Conservation (phyloP, 306 rosid species). For the Trifolium fragiferum region DNA sequence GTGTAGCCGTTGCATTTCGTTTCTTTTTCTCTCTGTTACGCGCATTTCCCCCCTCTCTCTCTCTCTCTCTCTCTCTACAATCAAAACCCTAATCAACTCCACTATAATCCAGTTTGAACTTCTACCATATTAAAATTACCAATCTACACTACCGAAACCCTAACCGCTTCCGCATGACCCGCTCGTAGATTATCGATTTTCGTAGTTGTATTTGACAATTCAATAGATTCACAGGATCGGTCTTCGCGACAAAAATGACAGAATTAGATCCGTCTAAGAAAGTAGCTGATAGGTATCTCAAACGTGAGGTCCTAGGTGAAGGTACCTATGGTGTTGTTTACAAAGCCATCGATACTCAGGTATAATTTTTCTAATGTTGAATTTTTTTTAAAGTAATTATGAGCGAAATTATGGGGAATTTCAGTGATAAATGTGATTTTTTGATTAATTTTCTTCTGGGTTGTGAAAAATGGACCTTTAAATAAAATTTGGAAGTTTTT, state of each 20-base stretch:
- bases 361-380: conserved; percentile 26
- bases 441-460: neutral
- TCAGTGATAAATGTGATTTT: neutral
- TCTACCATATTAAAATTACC: conserved; percentile 19
- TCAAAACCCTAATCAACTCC: conserved; percentile 50
- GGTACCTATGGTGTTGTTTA: conserved; percentile 98
- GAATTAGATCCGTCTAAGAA: conserved; percentile 73
- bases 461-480: conserved; percentile 16
- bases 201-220: conserved; percentile 3
- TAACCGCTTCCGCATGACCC: conserved; percentile 39
- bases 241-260: conserved; percentile 45
- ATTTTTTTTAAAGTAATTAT: neutral
- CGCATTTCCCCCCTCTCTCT: neutral
- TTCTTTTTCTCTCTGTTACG: conserved; percentile 12
- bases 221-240: neutral
- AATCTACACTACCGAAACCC: conserved; percentile 47
- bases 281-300: conserved; percentile 96
- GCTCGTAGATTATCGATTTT: conserved; percentile 29
- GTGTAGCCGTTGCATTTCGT: conserved; percentile 24
- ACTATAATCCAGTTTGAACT: conserved; percentile 13
- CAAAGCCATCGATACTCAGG: conserved; percentile 98
- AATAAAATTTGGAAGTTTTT: conserved; percentile 18
- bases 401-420: neutral
- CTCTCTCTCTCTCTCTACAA: conserved; percentile 10
- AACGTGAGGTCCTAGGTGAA: conserved; percentile 94